Evolutionary conservation across 768 basidiomycete species (phyloP), one percentile per base, ranked within the genome.

Genomic region (Collybia mongolica): DNA sequence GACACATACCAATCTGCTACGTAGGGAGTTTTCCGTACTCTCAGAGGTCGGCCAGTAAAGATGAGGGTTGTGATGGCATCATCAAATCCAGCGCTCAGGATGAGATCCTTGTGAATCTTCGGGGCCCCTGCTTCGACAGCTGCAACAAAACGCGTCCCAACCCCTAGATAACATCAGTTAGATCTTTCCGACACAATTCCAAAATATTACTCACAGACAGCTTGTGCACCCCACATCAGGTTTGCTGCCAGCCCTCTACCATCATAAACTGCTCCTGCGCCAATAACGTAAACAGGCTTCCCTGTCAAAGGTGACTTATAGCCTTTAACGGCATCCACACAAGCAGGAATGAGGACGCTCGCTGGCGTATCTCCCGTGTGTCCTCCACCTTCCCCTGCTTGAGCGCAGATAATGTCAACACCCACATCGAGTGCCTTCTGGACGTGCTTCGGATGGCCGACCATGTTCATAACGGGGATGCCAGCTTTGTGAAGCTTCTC

Each of bases 401-500:
- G 93, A 3, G 93, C 93, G 60, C 94, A 97, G 63, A 98, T 95
- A 53, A 98, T 73, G 61, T 98, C 94, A 26, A 91, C 88, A 29
- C 94, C 95, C 29, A 76, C 86, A 2, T 79, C 89, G 26, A 96
- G 79, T 6, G 90, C 90, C 65, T 89, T 90, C 41, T 72, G 55
- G 39, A 89, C 89, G 65, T 93, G 90, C 63, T 93, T 96, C 11
- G 93, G 93, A 62, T 93, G 90, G n/a, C 94, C 94, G 51, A 96
- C 87, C 90, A 93, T 93, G 71, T 95, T 94, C 91, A 93, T 94
- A 58, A 94, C 76, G 32, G 84, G 79, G 54, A 96, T 93, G 12
- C 90, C 87, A 11, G 90, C 90, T 58, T 81, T 70, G 71, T 97
- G 94, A 37, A 97, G 74, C 56, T 73, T 81, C 24, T 94, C 89